Percentiles rank a stretch among this genome's conserved stretches.
These are phyloP conservation scores for Ambrosia hybrid DNA, from an alignment of 140 eudicot genomes.

Conservation along the genomic window DNA sequence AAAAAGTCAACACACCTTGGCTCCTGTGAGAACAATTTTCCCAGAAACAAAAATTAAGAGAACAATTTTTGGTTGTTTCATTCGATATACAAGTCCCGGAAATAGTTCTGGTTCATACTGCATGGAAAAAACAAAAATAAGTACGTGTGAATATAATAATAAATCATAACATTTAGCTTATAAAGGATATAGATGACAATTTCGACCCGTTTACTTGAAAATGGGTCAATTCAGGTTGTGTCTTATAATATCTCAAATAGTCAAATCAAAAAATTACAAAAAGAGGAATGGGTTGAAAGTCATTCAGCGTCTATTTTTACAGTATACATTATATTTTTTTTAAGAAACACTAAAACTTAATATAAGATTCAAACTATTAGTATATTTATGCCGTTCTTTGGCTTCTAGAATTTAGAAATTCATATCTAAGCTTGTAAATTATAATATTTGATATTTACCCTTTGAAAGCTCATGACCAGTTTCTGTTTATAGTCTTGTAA, in stretches of 20 bases:
- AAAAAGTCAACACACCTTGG: constrained; percentile 40
- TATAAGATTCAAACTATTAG: no score
- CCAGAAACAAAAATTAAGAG: constrained; percentile 71
- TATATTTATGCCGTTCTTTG: no score
- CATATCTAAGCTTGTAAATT: no score
- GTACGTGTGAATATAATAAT: not conserved
- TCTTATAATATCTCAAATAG: not conserved
- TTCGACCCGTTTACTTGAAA: not conserved
- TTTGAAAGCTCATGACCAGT: no score
- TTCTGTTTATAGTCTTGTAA: no score
- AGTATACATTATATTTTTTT: not conserved
- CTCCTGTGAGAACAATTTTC: constrained; percentile 76
- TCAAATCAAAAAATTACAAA: not conserved
- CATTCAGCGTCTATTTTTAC: not conserved
- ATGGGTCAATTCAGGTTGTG: not conserved
- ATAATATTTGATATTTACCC: no score
- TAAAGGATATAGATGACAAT: not conserved
- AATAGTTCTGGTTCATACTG: constrained; percentile 79
- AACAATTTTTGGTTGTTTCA: constrained; percentile 68
- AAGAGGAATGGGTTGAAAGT: not conserved
- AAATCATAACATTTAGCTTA: not conserved
- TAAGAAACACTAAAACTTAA: no score
- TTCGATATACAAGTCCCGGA: constrained; percentile 71
- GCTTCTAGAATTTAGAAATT: no score
- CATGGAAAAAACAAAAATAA: not conserved